phyloP scores from a whole-genome alignment of 345 rosid genomes.

The Rubroshorea leprosula region DNA sequence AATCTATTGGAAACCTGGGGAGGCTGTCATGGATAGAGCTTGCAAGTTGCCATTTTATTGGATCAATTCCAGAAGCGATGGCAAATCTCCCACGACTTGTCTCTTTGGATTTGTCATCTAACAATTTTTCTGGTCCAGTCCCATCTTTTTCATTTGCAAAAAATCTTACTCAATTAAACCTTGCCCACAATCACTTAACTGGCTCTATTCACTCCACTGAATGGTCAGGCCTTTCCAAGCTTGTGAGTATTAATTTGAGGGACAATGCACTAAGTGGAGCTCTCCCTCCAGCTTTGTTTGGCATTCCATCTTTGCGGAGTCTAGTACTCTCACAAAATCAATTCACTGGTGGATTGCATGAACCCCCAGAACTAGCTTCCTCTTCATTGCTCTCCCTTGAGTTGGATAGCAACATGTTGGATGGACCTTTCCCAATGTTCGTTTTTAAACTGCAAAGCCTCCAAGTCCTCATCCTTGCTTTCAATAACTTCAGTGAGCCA shows the following conservation, averaged over 20 bases:
- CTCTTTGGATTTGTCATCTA: constrained; percentile 28
- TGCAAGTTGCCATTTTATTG: constrained; percentile 12
- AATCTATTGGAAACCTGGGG: constrained; percentile 19
- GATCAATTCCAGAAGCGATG: constrained; percentile 28
- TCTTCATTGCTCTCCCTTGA: constrained; percentile 23
- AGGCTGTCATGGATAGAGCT: constrained; percentile 22
- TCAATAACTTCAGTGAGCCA: constrained; percentile 37
- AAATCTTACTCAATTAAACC: constrained; percentile 20
- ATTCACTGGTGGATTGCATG: constrained; percentile 15
- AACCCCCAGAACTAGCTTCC: not conserved
- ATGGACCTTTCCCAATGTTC: constrained; percentile 21
- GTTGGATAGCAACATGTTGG: constrained; percentile 33
- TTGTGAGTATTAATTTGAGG: constrained; percentile 24
- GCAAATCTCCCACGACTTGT: constrained; percentile 19
- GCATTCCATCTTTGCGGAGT: constrained; percentile 10
- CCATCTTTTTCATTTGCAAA: constrained; percentile 21
- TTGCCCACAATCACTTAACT: constrained; percentile 24
- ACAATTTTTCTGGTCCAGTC: constrained; percentile 20
- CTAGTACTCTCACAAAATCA: constrained; percentile 24
- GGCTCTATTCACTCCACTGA: constrained; percentile 19
- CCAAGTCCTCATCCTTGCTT: constrained; percentile 30
- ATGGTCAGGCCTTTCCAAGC: constrained; percentile 26
- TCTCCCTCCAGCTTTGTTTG: constrained; percentile 24
- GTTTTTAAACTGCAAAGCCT: constrained; percentile 22
- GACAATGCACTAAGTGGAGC: constrained; percentile 27